Conservation (phyloP, 495 filamentous ascomycete genomes). For the Penicillium canescens region DNA sequence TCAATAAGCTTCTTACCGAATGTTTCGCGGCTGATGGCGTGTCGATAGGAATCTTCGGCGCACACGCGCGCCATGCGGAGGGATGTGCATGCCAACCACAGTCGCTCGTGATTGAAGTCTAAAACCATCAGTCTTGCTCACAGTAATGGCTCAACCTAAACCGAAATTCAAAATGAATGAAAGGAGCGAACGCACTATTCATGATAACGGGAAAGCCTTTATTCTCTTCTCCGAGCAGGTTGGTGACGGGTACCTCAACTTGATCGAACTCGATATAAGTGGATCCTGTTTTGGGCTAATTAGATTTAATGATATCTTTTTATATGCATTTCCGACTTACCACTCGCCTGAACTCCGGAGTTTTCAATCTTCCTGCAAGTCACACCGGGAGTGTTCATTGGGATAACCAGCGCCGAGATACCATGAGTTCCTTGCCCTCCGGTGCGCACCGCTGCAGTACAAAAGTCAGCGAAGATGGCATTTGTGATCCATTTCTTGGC, state of each 20-base stretch:
- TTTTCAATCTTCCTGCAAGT: constrained; percentile 73
- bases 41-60: constrained; percentile 36
- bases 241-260: constrained; percentile 33
- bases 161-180: background rate
- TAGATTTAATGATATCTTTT: no score
- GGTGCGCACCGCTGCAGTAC: constrained; percentile 51
- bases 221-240: constrained; percentile 38
- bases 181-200: constrained; percentile 21
- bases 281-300: background rate
- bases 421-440: constrained; percentile 41
- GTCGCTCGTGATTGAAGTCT: constrained; percentile 45
- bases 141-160: no score
- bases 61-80: constrained; percentile 40
- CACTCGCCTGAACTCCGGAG: constrained; percentile 50
- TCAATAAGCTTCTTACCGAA: constrained; percentile 42
- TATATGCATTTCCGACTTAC: background rate
- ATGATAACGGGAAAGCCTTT: constrained; percentile 44
- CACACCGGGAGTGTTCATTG: constrained; percentile 40
- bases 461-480: constrained; percentile 45
- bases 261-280: constrained; percentile 37
- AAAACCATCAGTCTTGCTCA: background rate
- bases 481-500: constrained; percentile 56
- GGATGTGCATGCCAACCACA: constrained; percentile 32
- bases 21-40: constrained; percentile 41
- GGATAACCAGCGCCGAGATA: constrained; percentile 46